Percentiles rank a stretch among this genome's conserved stretches.
Evolutionary conservation across 2,329 filamentous ascomycete species (phyloP).

Genomic region (Leptographium procerum): DNA sequence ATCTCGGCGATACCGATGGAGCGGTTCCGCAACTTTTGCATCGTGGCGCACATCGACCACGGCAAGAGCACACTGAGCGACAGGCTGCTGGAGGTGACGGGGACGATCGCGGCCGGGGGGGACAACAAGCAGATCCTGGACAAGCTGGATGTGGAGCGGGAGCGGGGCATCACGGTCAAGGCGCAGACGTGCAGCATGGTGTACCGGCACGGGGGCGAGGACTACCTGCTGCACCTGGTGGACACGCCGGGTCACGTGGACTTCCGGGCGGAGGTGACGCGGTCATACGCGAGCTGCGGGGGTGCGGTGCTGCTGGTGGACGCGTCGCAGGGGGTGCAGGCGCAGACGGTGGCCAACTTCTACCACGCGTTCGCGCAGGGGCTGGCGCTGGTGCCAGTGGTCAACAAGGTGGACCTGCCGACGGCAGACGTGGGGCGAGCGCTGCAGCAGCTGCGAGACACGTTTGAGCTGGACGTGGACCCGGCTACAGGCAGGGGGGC

Average conservation of each 20-base stretch:
- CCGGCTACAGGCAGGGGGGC: slow-evolving; percentile 40
- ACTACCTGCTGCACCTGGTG: slow-evolving; percentile 90
- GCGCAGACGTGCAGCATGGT: slow-evolving; percentile 98
- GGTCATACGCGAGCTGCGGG: slow-evolving; percentile 92
- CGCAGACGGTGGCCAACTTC: slow-evolving; percentile 97
- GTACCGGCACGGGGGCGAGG: slow-evolving; percentile 71
- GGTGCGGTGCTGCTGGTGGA: slow-evolving; percentile 88
- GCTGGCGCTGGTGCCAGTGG: slow-evolving; percentile 73
- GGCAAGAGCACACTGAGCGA: slow-evolving; percentile 95
- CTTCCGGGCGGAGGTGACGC: slow-evolving; percentile 89
- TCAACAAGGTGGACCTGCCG: slow-evolving; percentile 94
- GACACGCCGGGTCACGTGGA: slow-evolving; percentile 97
- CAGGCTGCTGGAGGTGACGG: slow-evolving; percentile 82
- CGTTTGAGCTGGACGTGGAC: slow-evolving; percentile 76
- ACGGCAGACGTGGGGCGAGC: slow-evolving; percentile 81
- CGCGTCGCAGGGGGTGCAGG: slow-evolving; percentile 91
- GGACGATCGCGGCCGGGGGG: slow-evolving; percentile 72
- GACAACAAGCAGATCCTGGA: slow-evolving; percentile 92
- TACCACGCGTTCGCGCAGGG: slow-evolving; percentile 93
- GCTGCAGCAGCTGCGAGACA: slow-evolving; percentile 71
- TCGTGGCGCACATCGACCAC: slow-evolving; percentile 97
- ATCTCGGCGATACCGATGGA: slow-evolving; percentile 68
- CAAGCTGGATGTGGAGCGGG: slow-evolving; percentile 91
- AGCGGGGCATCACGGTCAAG: slow-evolving; percentile 96
- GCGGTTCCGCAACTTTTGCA: slow-evolving; percentile 89